A percentile compares a stretch with the other conserved stretches of the same genome.
Evolutionary conservation across 2,329 filamentous ascomycete genomes (phyloP).

Genomic region (Colletotrichum endophyticum): DNA sequence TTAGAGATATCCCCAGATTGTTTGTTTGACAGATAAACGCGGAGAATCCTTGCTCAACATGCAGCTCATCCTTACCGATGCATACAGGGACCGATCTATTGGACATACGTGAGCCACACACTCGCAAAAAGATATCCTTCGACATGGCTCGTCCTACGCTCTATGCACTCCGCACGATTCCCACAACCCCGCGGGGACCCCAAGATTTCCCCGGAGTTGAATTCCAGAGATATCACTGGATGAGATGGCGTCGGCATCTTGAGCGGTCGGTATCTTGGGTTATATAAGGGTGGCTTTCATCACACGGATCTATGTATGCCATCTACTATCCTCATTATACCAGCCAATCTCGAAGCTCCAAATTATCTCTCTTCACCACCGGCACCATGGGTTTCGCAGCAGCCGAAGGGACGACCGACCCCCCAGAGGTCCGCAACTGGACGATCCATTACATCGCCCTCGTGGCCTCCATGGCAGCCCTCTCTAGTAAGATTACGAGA

Average conservation of each 20-base stretch:
- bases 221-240: neutral
- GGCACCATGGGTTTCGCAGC: neutral
- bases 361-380: neutral
- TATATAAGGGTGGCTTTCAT: neutral
- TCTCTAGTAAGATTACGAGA: conserved; percentile 29
- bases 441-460: conserved; percentile 35
- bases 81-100: neutral
- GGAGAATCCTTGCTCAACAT: neutral
- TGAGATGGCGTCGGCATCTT: neutral
- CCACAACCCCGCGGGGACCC: neutral
- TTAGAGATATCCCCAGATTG: neutral
- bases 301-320: neutral
- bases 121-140: neutral
- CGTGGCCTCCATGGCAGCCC: conserved; percentile 36
- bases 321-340: neutral
- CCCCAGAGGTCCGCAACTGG: conserved; percentile 37
- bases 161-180: neutral
- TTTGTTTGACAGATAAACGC: neutral
- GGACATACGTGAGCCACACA: neutral
- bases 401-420: conserved; percentile 41
- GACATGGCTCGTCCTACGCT: neutral
- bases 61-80: neutral
- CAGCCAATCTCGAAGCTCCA: neutral
- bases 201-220: neutral
- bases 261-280: neutral